Base-by-base conservation (phyloP, 176 grass and related monocot species). In the Thalia dealbata region DNA sequence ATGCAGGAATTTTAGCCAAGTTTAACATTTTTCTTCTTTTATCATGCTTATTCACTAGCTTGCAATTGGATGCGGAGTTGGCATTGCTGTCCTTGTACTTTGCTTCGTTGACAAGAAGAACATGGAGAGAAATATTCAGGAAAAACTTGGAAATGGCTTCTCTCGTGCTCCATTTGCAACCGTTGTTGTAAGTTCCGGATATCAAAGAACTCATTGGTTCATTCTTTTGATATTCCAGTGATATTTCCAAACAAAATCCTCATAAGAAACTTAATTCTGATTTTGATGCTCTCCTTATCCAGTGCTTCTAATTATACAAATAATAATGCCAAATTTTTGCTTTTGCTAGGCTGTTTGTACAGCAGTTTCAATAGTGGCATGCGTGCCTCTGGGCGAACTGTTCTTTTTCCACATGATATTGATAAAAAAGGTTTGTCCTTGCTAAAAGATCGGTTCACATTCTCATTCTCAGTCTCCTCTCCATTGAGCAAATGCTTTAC, bases 331-430 rank as follows among this genome's bases (percentile, higher is more conserved):
- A 42, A 52, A 35, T 81, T 71, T 85, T 71, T 85, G 81, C 62
- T 83, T 73, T 78, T 91, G 70, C n/a, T 88, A 99, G 95, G 79
- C 80, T 52, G 71, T 82, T 72, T 99, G 91, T 76, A 99, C 95
- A 41, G 64, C 86, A 25, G 86, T 99, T 73, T 99, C 95, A 63
- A 42, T 91, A 52, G 80, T 93, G 41, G 95, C 95, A 55, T 90
- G 88, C 63, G 50, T 99, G 76, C 95, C 95, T 71, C 80, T 99
- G 65, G 85, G 85, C 25, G 95, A 99, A 76, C 90, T 99, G 76
- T 91, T 99, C 90, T 99, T 99, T 88, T 99, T 99, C 79, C 95
- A 93, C 85, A 88, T 99, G 74, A 93, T 99, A 86, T 62, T 99
- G 68, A 93, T 99, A 27, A 89, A 87, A 84, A 99, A 99, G 95